Percentiles rank a stretch among this genome's conserved stretches.
phyloP scores from a whole-genome alignment of 2,329 filamentous ascomycete genomes.

The Cryphonectria carpinicola region DNA sequence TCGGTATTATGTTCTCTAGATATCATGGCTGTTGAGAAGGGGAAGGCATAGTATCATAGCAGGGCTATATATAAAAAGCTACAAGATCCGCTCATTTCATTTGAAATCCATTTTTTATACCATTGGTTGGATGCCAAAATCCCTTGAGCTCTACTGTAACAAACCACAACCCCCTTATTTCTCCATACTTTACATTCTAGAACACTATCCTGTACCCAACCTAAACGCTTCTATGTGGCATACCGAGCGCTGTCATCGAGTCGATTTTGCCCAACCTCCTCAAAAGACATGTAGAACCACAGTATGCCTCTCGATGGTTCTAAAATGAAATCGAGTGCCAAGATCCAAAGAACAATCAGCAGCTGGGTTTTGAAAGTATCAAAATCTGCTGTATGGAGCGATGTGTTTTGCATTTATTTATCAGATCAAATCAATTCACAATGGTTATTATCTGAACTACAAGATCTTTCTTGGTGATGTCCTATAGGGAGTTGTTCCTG shows the following conservation, averaged over 20 bases:
- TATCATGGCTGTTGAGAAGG: too few species aligned
- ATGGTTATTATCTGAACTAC: neutral
- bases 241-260: neutral
- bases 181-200: neutral
- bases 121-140: neutral
- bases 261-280: neutral
- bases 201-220: neutral
- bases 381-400: neutral
- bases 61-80: neutral
- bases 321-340: neutral
- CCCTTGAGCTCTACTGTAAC: neutral
- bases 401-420: neutral
- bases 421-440: neutral
- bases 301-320: neutral
- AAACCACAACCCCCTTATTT: neutral
- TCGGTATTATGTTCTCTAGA: too few species aligned
- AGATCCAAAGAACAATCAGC: neutral
- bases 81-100: neutral
- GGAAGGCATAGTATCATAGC: neutral
- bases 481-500: neutral
- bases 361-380: neutral
- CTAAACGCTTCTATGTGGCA: neutral
- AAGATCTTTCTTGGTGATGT: neutral
- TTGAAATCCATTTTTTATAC: neutral
- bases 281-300: neutral